Percentiles rank a stretch among this genome's conserved stretches.
These are phyloP conservation scores for Xylaria longipes DNA, from an alignment of 495 filamentous ascomycete species.

Conservation along the genomic window DNA sequence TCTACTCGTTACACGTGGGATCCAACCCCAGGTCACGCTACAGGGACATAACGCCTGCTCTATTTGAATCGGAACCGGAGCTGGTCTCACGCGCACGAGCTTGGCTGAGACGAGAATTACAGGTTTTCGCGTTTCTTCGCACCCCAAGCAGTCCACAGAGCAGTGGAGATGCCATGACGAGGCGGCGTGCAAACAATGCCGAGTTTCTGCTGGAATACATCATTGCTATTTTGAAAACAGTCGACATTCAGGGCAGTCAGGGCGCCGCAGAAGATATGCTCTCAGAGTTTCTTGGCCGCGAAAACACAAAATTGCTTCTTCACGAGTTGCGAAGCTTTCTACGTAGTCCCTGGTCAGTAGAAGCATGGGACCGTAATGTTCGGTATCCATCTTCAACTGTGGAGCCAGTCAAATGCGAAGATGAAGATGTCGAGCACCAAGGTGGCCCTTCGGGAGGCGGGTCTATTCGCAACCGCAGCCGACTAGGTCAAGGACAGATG, in stretches of 20 bases:
- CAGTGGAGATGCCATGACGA: conserved; percentile 41
- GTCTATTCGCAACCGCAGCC: conserved; percentile 12
- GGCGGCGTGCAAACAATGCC: conserved; percentile 71
- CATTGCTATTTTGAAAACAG: conserved; percentile 84
- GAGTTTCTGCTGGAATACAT: conserved; percentile 93
- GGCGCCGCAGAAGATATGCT: conserved; percentile 89
- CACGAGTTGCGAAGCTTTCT: conserved; percentile 86
- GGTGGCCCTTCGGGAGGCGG: neutral
- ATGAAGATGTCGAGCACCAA: neutral
- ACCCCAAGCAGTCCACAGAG: conserved; percentile 29
- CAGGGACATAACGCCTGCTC: conserved; percentile 71
- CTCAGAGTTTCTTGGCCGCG: conserved; percentile 81
- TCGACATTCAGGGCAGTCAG: conserved; percentile 84
- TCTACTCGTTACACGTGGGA: conserved; percentile 86
- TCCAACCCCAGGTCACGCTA: conserved; percentile 80
- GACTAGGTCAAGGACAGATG: conserved; percentile 17
- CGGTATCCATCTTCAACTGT: conserved; percentile 62
- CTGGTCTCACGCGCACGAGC: conserved; percentile 82
- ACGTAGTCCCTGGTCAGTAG: conserved; percentile 74
- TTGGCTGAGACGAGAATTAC: conserved; percentile 87
- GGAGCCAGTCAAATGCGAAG: conserved; percentile 23
- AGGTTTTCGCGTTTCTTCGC: conserved; percentile 80
- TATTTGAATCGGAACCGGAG: conserved; percentile 67
- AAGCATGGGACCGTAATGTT: conserved; percentile 82
- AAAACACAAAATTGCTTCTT: conserved; percentile 78